Conservation (phyloP, 371 early-diverging fungal genomes). For the Actinomortierella wolfii region DNA sequence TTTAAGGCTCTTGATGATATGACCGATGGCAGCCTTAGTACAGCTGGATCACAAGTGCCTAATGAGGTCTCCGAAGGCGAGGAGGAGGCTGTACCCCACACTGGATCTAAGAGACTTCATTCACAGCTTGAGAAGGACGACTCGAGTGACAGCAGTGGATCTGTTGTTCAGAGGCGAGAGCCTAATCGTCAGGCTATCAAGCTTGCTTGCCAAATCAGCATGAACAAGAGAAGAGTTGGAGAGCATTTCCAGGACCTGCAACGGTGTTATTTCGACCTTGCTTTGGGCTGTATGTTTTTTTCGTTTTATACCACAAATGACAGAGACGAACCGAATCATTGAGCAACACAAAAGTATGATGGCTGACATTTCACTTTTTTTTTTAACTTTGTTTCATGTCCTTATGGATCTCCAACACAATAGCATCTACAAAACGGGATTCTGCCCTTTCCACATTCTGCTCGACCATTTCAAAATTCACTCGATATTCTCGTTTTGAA, state of each 20-base stretch:
- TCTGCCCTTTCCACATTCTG: slow-evolving; percentile 56
- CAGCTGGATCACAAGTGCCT: slow-evolving; percentile 25
- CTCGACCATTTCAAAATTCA: slow-evolving; percentile 68
- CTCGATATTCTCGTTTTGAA: slow-evolving; percentile 65
- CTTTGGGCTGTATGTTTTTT: slow-evolving; percentile 29
- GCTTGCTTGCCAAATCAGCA: slow-evolving; percentile 18
- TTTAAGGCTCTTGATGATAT: slow-evolving; percentile 4
- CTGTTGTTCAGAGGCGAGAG: slow-evolving; percentile 10
- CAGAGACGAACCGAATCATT: neutral
- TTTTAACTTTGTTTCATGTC: neutral
- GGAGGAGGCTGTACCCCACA: slow-evolving; percentile 36
- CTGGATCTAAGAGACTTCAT: slow-evolving; percentile 30
- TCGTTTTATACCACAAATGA: neutral
- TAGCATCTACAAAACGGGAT: slow-evolving; percentile 33
- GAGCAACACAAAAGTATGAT: neutral
- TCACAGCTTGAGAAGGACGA: slow-evolving; percentile 28
- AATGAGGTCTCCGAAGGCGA: slow-evolving; percentile 41
- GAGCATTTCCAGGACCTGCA: slow-evolving; percentile 77
- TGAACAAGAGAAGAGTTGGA: slow-evolving; percentile 53
- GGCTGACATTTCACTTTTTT: neutral
- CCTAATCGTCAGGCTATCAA: slow-evolving; percentile 15
- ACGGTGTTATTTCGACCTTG: slow-evolving; percentile 63
- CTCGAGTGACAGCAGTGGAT: slow-evolving; percentile 7
- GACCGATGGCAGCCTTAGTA: slow-evolving; percentile 12
- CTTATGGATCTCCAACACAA: neutral